Percentiles rank a stretch among this genome's conserved stretches.
phyloP scores from a whole-genome alignment of 2,329 filamentous ascomycete species.

The Amauroascus niger region DNA sequence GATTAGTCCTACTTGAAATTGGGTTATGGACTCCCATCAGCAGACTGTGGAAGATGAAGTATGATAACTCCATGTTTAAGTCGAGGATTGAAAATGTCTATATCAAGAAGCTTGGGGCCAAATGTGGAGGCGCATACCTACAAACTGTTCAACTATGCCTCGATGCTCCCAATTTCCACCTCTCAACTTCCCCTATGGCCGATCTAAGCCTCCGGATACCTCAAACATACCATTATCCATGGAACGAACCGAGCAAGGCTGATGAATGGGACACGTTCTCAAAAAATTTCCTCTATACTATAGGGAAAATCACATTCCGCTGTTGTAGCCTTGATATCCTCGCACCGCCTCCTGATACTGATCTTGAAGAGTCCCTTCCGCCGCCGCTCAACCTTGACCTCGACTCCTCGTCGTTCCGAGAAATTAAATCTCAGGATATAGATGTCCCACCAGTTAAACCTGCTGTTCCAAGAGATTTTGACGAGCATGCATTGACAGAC shows the following conservation, averaged over 20 bases:
- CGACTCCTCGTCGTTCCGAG: constrained; percentile 7
- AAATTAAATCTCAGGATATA: constrained; percentile 16
- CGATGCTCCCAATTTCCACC: constrained; percentile 45
- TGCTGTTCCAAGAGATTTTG: constrained; percentile 13
- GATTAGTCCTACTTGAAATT: constrained; percentile 53
- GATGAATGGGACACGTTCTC: constrained; percentile 36
- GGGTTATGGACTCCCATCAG: constrained; percentile 55
- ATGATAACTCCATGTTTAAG: constrained; percentile 53
- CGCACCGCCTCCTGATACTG: constrained; percentile 31
- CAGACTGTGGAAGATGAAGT: constrained; percentile 56
- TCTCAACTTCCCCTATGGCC: constrained; percentile 35
- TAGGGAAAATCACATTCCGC: constrained; percentile 35
- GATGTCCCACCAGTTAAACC: constrained; percentile 8
- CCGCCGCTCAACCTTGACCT: constrained; percentile 31
- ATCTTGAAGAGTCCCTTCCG: constrained; percentile 36
- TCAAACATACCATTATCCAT: constrained; percentile 35
- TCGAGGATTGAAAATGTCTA: constrained; percentile 54
- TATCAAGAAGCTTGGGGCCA: constrained; percentile 51
- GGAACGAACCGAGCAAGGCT: constrained; percentile 34
- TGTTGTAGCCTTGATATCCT: constrained; percentile 37
- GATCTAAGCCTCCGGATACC: constrained; percentile 35
- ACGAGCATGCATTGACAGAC: constrained; percentile 19
- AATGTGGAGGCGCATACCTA: constrained; percentile 56
- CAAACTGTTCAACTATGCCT: constrained; percentile 54
- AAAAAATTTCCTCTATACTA: constrained; percentile 38